Evolutionary conservation across 352 stramenopile genomes (phyloP).

Genomic region (Globisporangium spinosum): DNA sequence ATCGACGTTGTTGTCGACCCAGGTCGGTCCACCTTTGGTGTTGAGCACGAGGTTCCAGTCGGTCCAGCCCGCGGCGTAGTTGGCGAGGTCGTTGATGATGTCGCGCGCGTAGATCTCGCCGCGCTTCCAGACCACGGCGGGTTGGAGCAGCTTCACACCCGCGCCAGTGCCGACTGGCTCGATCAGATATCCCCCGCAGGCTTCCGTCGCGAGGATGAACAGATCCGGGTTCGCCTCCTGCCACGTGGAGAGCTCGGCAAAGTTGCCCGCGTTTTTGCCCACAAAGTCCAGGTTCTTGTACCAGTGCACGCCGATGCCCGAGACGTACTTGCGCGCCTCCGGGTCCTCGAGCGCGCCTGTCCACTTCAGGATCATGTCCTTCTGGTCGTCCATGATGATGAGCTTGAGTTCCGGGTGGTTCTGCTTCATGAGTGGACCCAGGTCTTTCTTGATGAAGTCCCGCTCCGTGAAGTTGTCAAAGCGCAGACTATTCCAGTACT

Average conservation of each 20-base stretch:
- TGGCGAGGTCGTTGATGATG: constrained; percentile 65
- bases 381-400: constrained; percentile 79
- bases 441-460: constrained; percentile 65
- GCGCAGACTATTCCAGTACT: constrained; percentile 46
- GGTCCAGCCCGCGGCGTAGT: constrained; percentile 52
- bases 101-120: constrained; percentile 53
- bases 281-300: constrained; percentile 49
- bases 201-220: constrained; percentile 69
- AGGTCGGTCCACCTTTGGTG: constrained; percentile 44
- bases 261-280: constrained; percentile 26
- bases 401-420: constrained; percentile 74
- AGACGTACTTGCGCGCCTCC: constrained; percentile 55
- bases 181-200: constrained; percentile 49
- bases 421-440: constrained; percentile 53
- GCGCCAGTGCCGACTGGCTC: constrained; percentile 28
- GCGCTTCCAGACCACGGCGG: constrained; percentile 34
- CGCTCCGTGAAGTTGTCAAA: constrained; percentile 30
- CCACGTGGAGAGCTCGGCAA: constrained; percentile 33
- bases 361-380: constrained; percentile 40
- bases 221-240: constrained; percentile 39
- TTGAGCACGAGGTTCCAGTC: constrained; percentile 75
- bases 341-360: constrained; percentile 29
- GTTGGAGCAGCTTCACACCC: constrained; percentile 27
- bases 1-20: constrained; percentile 43
- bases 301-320: constrained; percentile 84